phyloP scores from a whole-genome alignment of 352 stramenopile genomes.

The Pythium folliculosum region DNA sequence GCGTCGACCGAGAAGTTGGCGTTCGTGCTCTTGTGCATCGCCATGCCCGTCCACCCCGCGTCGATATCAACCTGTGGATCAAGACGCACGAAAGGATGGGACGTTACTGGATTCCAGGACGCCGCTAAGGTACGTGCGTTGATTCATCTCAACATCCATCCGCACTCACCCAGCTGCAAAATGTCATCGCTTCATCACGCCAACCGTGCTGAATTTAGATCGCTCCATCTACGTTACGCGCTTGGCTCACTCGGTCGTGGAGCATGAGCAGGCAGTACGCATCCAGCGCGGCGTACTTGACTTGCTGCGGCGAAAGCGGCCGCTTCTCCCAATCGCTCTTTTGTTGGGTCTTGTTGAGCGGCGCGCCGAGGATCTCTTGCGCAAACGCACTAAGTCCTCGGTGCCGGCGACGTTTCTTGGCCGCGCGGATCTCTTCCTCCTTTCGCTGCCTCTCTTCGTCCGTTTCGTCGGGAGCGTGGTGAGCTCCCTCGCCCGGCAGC shows the following conservation, averaged over 20 bases:
- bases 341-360: slow-evolving; percentile 72
- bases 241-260: slow-evolving; percentile 27
- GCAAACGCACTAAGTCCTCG: slow-evolving; percentile 58
- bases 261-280: slow-evolving; percentile 83
- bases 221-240: not conserved
- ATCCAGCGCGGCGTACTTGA: slow-evolving; percentile 74
- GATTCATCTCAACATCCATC: too few relatives aligned
- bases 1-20: slow-evolving; percentile 31
- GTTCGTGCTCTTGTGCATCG: slow-evolving; percentile 25
- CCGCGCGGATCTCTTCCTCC: slow-evolving; percentile 18
- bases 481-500: not conserved
- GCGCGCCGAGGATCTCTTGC: slow-evolving; percentile 52
- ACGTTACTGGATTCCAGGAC: too few relatives aligned
- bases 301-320: slow-evolving; percentile 55
- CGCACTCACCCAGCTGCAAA: too few relatives aligned
- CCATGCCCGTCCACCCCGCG: slow-evolving; percentile 27
- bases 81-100: too few relatives aligned
- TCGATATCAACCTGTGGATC: not conserved
- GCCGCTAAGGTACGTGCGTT: too few relatives aligned
- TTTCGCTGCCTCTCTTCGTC: slow-evolving; percentile 6
- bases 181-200: not conserved
- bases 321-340: slow-evolving; percentile 75
- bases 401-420: slow-evolving; percentile 38
- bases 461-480: not conserved
- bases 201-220: not conserved